phyloP scores from a whole-genome alignment of 78 protist genomes.

The Bigelowiella natans region DNA sequence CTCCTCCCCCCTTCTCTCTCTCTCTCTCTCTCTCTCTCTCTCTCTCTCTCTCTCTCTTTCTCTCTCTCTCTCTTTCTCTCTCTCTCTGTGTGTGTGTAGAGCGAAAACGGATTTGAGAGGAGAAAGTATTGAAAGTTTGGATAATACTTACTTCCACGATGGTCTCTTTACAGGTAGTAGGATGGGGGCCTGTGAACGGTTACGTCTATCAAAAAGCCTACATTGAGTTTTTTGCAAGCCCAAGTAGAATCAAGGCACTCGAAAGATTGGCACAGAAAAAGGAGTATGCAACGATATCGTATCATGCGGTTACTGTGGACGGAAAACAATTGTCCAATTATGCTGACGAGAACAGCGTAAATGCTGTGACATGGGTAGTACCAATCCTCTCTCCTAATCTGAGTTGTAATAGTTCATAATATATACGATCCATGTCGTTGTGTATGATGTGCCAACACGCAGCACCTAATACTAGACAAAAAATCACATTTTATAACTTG shows the following conservation, averaged over 20 bases:
- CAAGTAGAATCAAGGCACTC: not conserved
- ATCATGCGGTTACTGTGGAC: slow-evolving; percentile 52
- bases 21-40: no score
- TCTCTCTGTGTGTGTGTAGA: no score
- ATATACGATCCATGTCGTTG: no score
- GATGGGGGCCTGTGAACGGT: slow-evolving; percentile 90
- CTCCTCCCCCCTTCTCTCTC: no score
- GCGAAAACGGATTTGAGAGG: no score
- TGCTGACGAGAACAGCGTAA: slow-evolving; percentile 12
- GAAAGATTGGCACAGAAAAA: not conserved
- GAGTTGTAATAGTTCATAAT: no score
- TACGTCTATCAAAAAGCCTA: slow-evolving; percentile 84
- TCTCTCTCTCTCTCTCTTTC: no score
- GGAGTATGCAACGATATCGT: slow-evolving; percentile 47
- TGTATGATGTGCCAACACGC: no score
- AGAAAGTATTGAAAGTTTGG: no score
- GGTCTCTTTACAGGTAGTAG: slow-evolving; percentile 19
- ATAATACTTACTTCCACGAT: not conserved
- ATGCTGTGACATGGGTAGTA: slow-evolving; percentile 44
- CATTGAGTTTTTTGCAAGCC: slow-evolving; percentile 72
- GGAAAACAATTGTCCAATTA: slow-evolving; percentile 20
- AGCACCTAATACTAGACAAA: no score
- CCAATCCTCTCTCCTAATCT: not conserved
- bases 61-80: no score
- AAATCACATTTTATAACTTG: not conserved